Conservation (phyloP, 352 stramenopile species). For the Phytophthora foliorum region DNA sequence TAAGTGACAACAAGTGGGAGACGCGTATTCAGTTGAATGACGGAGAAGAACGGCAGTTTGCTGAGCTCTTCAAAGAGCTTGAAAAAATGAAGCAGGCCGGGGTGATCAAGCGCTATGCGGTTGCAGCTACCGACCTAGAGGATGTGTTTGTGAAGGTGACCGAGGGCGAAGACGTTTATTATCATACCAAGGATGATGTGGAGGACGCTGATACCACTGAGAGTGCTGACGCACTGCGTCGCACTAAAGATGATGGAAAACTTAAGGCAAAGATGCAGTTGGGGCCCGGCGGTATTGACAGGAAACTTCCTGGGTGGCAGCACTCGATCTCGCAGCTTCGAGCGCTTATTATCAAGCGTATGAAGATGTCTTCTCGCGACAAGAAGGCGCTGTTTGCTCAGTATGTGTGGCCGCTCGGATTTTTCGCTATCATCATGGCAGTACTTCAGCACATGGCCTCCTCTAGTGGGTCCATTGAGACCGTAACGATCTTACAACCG, state of each 20-base stretch:
- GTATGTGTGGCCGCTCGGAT: constrained; percentile 74
- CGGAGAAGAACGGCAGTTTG: constrained; percentile 87
- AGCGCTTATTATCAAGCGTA: constrained; percentile 66
- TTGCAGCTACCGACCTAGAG: constrained; percentile 99
- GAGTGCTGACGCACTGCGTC: constrained; percentile 2
- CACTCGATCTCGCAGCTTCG: constrained; percentile 55
- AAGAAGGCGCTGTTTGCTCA: constrained; percentile 72
- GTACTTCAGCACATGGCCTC: constrained; percentile 50
- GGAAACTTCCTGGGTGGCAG: constrained; percentile 30
- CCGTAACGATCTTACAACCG: constrained; percentile 54
- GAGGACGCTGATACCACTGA: constrained; percentile 7
- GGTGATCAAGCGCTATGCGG: constrained; percentile 94
- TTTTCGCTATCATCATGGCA: constrained; percentile 68
- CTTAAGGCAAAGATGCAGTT: constrained; percentile 22
- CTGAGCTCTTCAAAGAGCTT: constrained; percentile 94
- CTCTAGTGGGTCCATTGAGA: constrained; percentile 49
- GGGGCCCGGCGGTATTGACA: constrained; percentile 17
- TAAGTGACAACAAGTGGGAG: constrained; percentile 89
- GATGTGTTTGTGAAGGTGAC: constrained; percentile 98
- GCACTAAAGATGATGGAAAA: constrained; percentile 19
- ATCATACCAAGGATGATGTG: constrained; percentile 69
- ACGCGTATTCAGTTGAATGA: constrained; percentile 96
- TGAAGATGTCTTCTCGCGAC: constrained; percentile 63
- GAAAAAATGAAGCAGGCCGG: constrained; percentile 64
- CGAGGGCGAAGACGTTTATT: constrained; percentile 77